Base-by-base conservation (phyloP, 1,284 basidiomycete species). In the Trichosporon sp. region DNA sequence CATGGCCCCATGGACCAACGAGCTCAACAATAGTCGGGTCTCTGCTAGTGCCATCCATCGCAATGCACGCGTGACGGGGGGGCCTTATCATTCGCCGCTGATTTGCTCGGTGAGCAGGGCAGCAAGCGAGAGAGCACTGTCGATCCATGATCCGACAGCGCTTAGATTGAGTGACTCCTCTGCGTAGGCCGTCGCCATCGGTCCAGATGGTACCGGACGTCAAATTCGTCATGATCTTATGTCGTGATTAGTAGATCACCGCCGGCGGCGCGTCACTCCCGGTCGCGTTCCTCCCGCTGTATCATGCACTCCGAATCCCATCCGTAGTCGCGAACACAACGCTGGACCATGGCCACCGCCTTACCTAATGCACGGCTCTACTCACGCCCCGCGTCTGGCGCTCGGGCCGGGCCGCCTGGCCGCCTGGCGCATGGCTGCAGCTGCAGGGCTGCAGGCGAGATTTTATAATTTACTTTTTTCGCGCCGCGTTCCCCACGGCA, bases 381-480 rank as follows among this genome's bases (percentile, higher is more conserved):
- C 34, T 64, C 29, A 25, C 13, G 62, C 58, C 13, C 29, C 21
- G 5, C 15, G 34, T 62, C 29, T 27, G n/a, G 15, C 27, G 42
- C 42, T 47, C 35, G 35, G 62, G 23, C 62, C 35, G 23, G 21
- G 12, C 62, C 62, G 42, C 15, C 53, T 47, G 44, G n/a, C n/a
- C n/a, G n/a, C n/a, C n/a, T n/a, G n/a, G n/a, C n/a, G n/a, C n/a
- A n/a, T n/a, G n/a, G n/a, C n/a, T n/a, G n/a, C n/a, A n/a, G 44
- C 44, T 62, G 9, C 34, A 32, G 29, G 18, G 34, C 6, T 12
- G 5, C 34, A 34, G 34, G 12, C 5, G 34, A 6, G 58, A 31
- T 62, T 2, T 6, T 32, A 7, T 64, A 38, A 64, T 64, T 42
- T 64, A 38, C 35, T 64, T 64, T 64, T 44, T 42, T 64, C 35